These are phyloP conservation scores for Mediolabrus comicus DNA, from an alignment of 108 stramenopile genomes.

Conservation along the genomic window DNA sequence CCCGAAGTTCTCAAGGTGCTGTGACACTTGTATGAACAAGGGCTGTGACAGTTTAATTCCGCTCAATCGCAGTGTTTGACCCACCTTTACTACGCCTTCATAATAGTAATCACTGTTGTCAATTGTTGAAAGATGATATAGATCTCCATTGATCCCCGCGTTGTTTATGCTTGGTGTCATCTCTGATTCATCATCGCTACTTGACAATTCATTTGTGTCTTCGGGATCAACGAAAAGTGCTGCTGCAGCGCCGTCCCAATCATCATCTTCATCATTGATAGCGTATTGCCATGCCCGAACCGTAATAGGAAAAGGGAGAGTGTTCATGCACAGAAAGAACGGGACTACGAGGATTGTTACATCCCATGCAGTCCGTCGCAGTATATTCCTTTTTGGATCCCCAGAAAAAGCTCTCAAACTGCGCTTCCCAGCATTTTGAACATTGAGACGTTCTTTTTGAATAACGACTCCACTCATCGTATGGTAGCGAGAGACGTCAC, in stretches of 20 bases:
- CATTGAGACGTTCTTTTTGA: slow-evolving; percentile 26
- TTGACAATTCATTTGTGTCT: slow-evolving; percentile 18
- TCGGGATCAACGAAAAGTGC: slow-evolving; percentile 2
- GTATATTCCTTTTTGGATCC: slow-evolving; percentile 2
- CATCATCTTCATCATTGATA: slow-evolving; percentile 11
- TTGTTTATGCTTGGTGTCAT: slow-evolving; percentile 20
- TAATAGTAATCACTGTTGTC: not conserved
- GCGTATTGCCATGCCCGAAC: slow-evolving; percentile 34
- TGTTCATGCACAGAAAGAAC: slow-evolving; percentile 30
- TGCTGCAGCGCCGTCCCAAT: slow-evolving; percentile 5
- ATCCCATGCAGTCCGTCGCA: slow-evolving; percentile 44
- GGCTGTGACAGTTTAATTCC: slow-evolving; percentile 33
- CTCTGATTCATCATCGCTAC: slow-evolving; percentile 30
- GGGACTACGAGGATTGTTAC: slow-evolving; percentile 32
- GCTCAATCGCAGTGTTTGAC: slow-evolving; percentile 27
- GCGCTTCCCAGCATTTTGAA: slow-evolving; percentile 6
- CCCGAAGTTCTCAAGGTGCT: slow-evolving; percentile 1
- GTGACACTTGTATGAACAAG: slow-evolving; percentile 36
- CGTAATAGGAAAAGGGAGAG: slow-evolving; percentile 32
- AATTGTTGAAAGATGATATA: slow-evolving; percentile 14
- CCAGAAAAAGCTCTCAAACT: not conserved
- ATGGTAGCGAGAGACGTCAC: slow-evolving; percentile 32
- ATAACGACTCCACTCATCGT: slow-evolving; percentile 37
- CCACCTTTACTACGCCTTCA: slow-evolving; percentile 4
- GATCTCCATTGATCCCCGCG: slow-evolving; percentile 2